phyloP scores from a whole-genome alignment of 441 rosid genomes.

The Syzygium malaccense region DNA sequence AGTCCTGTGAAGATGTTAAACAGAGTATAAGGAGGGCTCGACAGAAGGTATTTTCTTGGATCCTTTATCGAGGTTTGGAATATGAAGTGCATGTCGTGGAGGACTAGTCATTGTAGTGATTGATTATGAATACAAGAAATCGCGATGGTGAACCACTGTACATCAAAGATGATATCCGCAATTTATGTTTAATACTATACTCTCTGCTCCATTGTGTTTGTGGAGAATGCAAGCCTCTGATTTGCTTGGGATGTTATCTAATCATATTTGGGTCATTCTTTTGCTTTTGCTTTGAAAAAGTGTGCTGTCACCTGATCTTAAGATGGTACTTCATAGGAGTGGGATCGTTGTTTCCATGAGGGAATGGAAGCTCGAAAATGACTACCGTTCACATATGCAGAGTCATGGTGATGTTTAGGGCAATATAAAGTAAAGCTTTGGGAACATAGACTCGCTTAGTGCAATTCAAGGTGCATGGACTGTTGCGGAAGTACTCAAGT shows the following conservation, averaged over 20 bases:
- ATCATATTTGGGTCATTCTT: not conserved
- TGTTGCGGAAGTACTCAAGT: not conserved
- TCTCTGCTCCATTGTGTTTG: not conserved
- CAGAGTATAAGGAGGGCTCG: slow-evolving; percentile 91
- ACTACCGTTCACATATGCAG: not conserved
- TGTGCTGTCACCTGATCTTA: not conserved
- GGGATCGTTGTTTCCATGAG: not conserved
- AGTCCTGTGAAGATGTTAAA: slow-evolving; percentile 83
- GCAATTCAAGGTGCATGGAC: not conserved
- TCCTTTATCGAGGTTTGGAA: not conserved
- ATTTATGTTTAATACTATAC: not conserved
- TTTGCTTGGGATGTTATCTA: not conserved
- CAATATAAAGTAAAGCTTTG: not conserved
- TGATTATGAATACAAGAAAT: not conserved
- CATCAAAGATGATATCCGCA: not conserved
- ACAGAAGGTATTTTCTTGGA: slow-evolving; percentile 48
- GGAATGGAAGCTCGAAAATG: not conserved
- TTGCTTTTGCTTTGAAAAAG: not conserved
- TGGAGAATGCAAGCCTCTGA: not conserved
- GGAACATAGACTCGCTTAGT: not conserved
- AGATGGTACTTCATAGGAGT: not conserved
- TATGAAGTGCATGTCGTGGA: not conserved
- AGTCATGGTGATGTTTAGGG: not conserved
- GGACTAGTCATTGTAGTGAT: not conserved
- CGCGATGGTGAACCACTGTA: not conserved